phyloP scores from a whole-genome alignment of 2,329 filamentous ascomycete species.

The Aspergillus chevalieri region DNA sequence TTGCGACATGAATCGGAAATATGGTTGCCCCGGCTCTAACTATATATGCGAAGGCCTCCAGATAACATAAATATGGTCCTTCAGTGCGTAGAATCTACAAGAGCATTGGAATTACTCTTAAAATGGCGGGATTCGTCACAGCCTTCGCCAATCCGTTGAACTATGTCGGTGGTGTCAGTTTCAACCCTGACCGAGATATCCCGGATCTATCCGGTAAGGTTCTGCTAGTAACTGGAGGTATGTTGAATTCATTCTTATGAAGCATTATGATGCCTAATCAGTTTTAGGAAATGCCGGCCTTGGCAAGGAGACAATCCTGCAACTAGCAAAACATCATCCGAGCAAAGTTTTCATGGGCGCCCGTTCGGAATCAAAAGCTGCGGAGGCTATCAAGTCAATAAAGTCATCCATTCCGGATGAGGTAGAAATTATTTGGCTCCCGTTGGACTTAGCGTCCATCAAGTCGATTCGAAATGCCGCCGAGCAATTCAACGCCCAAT shows the following conservation, averaged over 20 bases:
- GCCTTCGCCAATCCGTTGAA: too few species aligned
- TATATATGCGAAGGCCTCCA: too few species aligned
- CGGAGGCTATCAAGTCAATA: constrained; percentile 14
- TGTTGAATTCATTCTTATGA: neutral
- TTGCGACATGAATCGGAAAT: too few species aligned
- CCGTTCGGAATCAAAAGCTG: constrained; percentile 19
- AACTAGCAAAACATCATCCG: constrained; percentile 39
- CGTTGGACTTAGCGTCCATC: constrained; percentile 41
- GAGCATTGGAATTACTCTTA: too few species aligned
- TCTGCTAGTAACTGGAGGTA: neutral
- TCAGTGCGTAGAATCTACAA: too few species aligned
- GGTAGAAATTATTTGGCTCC: constrained; percentile 16
- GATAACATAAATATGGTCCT: too few species aligned
- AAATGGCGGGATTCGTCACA: too few species aligned
- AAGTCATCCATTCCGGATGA: constrained; percentile 10
- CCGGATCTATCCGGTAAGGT: too few species aligned
- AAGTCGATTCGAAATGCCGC: constrained; percentile 36
- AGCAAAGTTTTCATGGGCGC: constrained; percentile 34
- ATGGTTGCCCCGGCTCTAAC: too few species aligned
- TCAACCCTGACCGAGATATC: too few species aligned
- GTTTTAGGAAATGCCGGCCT: constrained; percentile 41
- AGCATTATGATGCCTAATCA: neutral
- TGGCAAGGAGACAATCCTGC: constrained; percentile 38
- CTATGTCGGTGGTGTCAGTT: too few species aligned
- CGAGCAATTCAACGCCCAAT: constrained; percentile 20